A percentile compares a stretch with the other conserved stretches of the same genome.
Conservation (phyloP, 768 basidiomycete species). For the Phylloporus arenicola region DNA sequence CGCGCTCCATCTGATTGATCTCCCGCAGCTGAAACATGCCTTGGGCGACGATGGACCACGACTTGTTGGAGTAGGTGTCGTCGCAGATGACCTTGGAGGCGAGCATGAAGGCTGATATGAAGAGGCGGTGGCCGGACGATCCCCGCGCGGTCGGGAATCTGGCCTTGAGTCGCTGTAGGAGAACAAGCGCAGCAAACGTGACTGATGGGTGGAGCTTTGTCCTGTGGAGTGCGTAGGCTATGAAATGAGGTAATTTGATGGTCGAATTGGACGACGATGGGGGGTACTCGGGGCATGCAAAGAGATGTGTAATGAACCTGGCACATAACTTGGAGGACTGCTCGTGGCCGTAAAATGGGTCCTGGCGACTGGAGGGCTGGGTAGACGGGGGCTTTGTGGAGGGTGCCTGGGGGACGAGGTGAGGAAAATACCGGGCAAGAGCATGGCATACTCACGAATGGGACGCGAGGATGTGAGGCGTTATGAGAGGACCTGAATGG, state of each 20-base stretch:
- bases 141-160: constrained; percentile 74
- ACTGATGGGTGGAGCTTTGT: constrained; percentile 58
- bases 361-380: constrained; percentile 24
- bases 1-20: constrained; percentile 79
- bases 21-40: constrained; percentile 74
- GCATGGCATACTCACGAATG: constrained; percentile 17
- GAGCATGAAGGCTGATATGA: constrained; percentile 73
- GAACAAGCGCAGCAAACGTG: constrained; percentile 34
- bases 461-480: constrained; percentile 23
- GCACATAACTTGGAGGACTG: constrained; percentile 60
- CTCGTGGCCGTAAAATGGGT: constrained; percentile 58
- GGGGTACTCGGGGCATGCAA: constrained; percentile 81
- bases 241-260: constrained; percentile 48
- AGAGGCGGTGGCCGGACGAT: constrained; percentile 65
- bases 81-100: constrained; percentile 82
- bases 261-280: constrained; percentile 36
- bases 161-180: constrained; percentile 61
- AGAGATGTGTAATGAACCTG: constrained; percentile 79
- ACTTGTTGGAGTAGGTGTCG: constrained; percentile 91
- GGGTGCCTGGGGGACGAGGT: constrained; percentile 16
- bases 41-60: constrained; percentile 87
- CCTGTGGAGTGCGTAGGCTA: constrained; percentile 64
- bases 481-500: constrained; percentile 26
- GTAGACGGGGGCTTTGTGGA: constrained; percentile 28
- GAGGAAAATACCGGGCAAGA: neutral